phyloP scores from a whole-genome alignment of 306 rosid genomes.

The Lotus japonicus region DNA sequence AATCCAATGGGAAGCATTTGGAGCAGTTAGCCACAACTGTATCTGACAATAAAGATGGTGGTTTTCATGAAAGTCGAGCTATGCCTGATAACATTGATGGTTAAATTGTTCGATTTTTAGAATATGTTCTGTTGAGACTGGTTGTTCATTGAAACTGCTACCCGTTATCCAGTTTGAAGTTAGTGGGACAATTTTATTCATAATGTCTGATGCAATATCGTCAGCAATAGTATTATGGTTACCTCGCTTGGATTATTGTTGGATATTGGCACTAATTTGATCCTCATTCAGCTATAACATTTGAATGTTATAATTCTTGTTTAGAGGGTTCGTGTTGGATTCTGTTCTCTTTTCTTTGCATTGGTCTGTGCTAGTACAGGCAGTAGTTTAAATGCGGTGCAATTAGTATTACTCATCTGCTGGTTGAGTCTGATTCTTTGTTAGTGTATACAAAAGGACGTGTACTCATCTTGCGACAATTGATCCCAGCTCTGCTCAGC shows the following conservation, averaged over 20 bases:
- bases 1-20: conserved; percentile 19
- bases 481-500: no score
- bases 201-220: background rate
- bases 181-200: conserved; percentile 13
- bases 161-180: background rate
- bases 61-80: background rate
- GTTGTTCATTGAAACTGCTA: background rate
- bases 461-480: no score
- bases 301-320: background rate
- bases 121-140: background rate
- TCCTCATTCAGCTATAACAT: background rate
- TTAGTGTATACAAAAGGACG: no score
- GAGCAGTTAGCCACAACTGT: conserved; percentile 12
- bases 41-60: conserved; percentile 4
- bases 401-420: no score
- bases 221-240: background rate
- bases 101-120: conserved; percentile 21
- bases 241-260: background rate
- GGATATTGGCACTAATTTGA: background rate
- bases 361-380: background rate
- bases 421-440: background rate
- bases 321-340: background rate
- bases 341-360: background rate
- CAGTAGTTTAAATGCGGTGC: background rate
- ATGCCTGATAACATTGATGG: conserved; percentile 11